These are phyloP conservation scores for Takakia lepidozioides DNA, from an alignment of 225 moss, liverwort and hornwort genomes.

Conservation along the genomic window DNA sequence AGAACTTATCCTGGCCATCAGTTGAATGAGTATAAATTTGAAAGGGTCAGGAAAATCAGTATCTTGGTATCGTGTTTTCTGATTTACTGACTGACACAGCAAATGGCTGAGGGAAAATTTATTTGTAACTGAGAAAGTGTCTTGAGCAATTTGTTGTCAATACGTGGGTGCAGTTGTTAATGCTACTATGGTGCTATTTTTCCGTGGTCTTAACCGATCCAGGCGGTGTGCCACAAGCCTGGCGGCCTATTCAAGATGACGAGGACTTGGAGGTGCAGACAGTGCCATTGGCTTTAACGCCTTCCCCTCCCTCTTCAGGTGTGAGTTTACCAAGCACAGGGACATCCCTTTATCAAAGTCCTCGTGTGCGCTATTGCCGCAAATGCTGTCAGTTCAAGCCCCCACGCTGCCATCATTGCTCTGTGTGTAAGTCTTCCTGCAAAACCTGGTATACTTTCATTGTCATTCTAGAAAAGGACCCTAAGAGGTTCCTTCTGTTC, in stretches of 20 bases:
- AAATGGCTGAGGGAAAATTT: no score
- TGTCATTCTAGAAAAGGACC: no score
- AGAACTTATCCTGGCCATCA: no score
- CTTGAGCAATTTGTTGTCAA: no score
- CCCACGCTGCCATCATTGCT: conserved; percentile 96
- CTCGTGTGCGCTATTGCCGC: conserved; percentile 66
- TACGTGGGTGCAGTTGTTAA: conserved; percentile 30
- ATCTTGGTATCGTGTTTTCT: no score
- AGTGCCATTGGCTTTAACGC: conserved; percentile 49
- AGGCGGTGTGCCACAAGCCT: conserved; percentile 79
- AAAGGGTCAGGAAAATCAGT: no score
- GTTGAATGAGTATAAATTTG: no score
- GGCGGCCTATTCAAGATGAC: conserved; percentile 63
- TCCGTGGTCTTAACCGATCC: conserved; percentile 94
- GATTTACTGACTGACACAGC: no score
- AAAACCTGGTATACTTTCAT: no score
- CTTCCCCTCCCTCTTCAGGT: conserved; percentile 18
- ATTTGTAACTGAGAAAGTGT: no score
- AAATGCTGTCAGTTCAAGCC: conserved; percentile 98
- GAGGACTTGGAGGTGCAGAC: conserved; percentile 65
- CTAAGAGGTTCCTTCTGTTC: no score
- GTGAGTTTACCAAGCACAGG: conserved; percentile 46
- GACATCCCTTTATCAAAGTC: no score
- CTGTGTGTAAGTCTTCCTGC: conserved; percentile 84
- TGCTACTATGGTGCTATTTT: conserved; percentile 97